Base-by-base conservation (phyloP, 495 filamentous ascomycete species). In the Lepraria neglecta region DNA sequence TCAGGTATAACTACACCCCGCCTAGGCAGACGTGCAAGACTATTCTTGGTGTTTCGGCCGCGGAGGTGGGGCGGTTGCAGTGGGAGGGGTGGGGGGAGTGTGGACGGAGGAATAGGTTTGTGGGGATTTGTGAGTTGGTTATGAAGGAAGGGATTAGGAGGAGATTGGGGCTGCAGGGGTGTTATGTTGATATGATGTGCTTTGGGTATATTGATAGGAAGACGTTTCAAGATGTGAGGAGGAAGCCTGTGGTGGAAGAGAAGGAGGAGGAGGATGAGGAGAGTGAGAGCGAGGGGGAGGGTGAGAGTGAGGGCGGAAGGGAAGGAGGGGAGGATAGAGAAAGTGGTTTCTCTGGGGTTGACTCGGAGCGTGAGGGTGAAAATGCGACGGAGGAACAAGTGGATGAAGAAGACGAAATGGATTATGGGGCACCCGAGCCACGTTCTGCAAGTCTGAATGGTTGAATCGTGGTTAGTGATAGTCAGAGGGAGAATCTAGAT, bases 71-170 rank as follows among this genome's bases (percentile, higher is more conserved):
- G 1, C 70, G 62, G 19, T 62, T 72, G 53, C 79, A 80, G 65
- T 73, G 69, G 40, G 83, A 83, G 62, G 77, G 77, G 12, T 84
- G 79, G 77, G 77, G 78, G 21, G 62, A 56, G 77, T 77, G 77
- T 24, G 63, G 56, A 31, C 74, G 73, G 12, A 48, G 58, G 6
- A 66, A 57, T 1, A 71, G 73, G 54, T 71, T 89, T 17, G 40
- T 78, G 21, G 72, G 79, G 15, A 75, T 80, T 4, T 84, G 88
- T 67, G 76, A 87, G 67, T 63, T 87, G 61, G 62, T 87, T 9
- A 57, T 78, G 43, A 64, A 70, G 47, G 84, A 88, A 66, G 62
- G 74, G 10, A 60, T 75, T 0, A 70, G 74, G 44, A 68, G 86
- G 33, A 53, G 72, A n/a, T 56, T 86, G 52, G 51, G 74, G 33